Percentiles rank a stretch among this genome's conserved stretches.
Evolutionary conservation across 257 asterid genomes (phyloP).

Genomic region (Paraleonurus japonicus): DNA sequence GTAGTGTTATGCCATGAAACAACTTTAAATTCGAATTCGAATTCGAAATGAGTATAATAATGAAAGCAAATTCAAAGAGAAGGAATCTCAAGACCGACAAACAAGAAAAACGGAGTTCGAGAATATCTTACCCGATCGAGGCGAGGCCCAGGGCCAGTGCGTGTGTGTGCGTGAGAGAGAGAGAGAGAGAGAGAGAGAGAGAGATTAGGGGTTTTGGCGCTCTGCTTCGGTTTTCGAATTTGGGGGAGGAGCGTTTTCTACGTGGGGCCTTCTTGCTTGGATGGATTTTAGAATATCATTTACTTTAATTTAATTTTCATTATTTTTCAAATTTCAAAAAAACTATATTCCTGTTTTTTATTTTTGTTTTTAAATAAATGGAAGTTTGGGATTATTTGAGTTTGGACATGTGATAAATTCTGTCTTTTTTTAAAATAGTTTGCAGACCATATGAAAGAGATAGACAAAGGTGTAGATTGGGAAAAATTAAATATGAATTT

Average conservation of each 20-base stretch:
- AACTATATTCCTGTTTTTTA: too few relatives aligned
- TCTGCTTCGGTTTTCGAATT: slow-evolving; percentile 32
- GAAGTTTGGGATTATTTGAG: too few relatives aligned
- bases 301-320: neutral
- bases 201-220: slow-evolving; percentile 48
- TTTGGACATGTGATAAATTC: neutral
- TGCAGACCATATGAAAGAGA: neutral
- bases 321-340: slow-evolving; percentile 16
- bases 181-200: neutral
- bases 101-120: slow-evolving; percentile 46
- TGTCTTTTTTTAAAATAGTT: neutral
- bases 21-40: slow-evolving; percentile 39
- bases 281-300: neutral
- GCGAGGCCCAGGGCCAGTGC: slow-evolving; percentile 27
- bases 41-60: slow-evolving; percentile 35
- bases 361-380: too few relatives aligned
- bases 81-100: slow-evolving; percentile 34
- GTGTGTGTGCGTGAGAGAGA: slow-evolving; percentile 18
- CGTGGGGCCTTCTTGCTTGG: slow-evolving; percentile 10
- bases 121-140: slow-evolving; percentile 37
- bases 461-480: too few relatives aligned
- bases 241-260: slow-evolving; percentile 34
- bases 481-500: too few relatives aligned
- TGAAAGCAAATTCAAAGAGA: slow-evolving; percentile 26
- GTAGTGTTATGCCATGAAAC: slow-evolving; percentile 5